Conservation (phyloP, 768 basidiomycete species). For the Lentinus brumalis region DNA sequence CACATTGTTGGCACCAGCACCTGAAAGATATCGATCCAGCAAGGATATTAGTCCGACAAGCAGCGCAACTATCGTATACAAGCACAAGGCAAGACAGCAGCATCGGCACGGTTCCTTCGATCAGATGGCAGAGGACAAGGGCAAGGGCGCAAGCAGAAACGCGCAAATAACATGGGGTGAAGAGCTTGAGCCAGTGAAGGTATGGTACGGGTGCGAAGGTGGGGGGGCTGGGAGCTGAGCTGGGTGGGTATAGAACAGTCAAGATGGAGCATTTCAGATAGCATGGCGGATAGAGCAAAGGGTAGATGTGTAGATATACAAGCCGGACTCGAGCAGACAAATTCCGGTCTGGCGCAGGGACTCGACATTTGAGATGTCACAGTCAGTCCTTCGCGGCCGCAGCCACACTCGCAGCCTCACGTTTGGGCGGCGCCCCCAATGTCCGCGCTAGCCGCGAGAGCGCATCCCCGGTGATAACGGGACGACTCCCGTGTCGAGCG, state of each 20-base stretch:
- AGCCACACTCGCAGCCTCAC: constrained; percentile 16
- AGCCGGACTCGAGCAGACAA: not conserved
- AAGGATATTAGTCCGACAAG: constrained; percentile 16
- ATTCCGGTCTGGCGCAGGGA: not conserved
- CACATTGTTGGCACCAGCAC: constrained; percentile 3
- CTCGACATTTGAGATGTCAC: not conserved
- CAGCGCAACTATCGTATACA: constrained; percentile 17
- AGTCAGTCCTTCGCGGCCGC: constrained; percentile 25
- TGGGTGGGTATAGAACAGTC: constrained; percentile 10
- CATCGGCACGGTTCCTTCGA: not conserved
- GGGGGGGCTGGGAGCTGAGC: constrained; percentile 1
- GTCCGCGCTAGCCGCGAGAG: constrained; percentile 66
- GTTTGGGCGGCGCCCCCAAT: constrained; percentile 43
- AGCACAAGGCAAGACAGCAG: constrained; percentile 1
- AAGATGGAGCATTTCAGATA: constrained; percentile 1
- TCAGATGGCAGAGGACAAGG: not conserved
- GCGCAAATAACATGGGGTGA: not conserved
- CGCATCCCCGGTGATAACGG: constrained; percentile 75
- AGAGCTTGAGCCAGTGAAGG: not conserved
- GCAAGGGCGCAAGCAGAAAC: not conserved
- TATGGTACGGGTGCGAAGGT: not conserved
- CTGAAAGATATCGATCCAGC: constrained; percentile 15
- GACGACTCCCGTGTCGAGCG: constrained; percentile 49
- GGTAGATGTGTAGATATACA: constrained; percentile 1
- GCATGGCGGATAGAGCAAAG: constrained; percentile 1